These are phyloP conservation scores for Bondarzewia mesenterica DNA, from an alignment of 1,284 basidiomycete species.

Conservation along the genomic window DNA sequence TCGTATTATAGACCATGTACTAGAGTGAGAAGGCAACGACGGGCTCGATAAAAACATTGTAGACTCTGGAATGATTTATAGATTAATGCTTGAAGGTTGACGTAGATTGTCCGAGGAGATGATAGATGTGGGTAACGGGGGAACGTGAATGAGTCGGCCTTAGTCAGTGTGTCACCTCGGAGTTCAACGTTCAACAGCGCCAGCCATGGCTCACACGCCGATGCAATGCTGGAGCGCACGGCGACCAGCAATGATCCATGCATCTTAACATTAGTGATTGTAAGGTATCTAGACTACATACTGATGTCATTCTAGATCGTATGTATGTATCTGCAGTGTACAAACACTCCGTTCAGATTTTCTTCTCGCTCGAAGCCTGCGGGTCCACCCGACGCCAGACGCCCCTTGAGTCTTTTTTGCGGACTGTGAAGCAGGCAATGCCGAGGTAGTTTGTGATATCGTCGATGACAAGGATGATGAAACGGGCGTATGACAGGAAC, in stretches of 20 bases:
- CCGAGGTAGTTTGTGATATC: conserved; percentile 86
- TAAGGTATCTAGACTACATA: not conserved
- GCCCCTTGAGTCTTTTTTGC: conserved; percentile 71
- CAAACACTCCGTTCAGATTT: conserved; percentile 2
- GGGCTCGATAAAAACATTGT: too few relatives aligned
- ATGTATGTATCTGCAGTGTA: not conserved
- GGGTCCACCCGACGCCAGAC: conserved; percentile 50
- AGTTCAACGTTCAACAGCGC: too few relatives aligned
- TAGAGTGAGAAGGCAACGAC: not conserved
- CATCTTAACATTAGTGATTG: not conserved
- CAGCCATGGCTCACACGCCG: too few relatives aligned
- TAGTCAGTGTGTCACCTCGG: too few relatives aligned
- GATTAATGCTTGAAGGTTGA: too few relatives aligned
- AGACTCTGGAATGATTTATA: too few relatives aligned
- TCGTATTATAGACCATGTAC: conserved; percentile 21
- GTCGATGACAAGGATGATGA: conserved; percentile 73
- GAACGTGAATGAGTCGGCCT: too few relatives aligned
- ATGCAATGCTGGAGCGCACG: too few relatives aligned
- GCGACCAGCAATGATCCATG: not conserved
- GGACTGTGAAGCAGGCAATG: conserved; percentile 85
- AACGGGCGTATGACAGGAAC: conserved; percentile 68
- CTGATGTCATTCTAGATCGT: not conserved
- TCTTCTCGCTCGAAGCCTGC: conserved; percentile 20
- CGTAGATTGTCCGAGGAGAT: too few relatives aligned
- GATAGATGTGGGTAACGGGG: too few relatives aligned